Conservation (phyloP, 2,329 filamentous ascomycete species). For the Penicillium expansum region DNA sequence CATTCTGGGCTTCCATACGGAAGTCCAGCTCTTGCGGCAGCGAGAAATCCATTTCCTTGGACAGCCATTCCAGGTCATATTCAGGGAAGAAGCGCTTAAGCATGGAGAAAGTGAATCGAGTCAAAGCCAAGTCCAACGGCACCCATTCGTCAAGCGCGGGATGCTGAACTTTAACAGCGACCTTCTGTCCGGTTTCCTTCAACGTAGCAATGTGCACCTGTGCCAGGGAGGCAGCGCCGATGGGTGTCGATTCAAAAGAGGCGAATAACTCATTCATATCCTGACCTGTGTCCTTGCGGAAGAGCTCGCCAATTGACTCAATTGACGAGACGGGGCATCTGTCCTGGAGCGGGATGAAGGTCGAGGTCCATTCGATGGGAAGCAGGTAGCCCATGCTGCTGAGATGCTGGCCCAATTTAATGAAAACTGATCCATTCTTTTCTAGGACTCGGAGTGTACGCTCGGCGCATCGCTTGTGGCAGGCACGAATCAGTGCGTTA, state of each 20-base stretch:
- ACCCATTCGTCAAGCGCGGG: conserved; percentile 87
- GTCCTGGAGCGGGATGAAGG: conserved; percentile 94
- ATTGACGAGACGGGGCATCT: conserved; percentile 90
- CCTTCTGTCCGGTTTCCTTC: conserved; percentile 75
- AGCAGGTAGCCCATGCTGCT: conserved; percentile 95
- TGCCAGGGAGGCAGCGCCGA: conserved; percentile 89
- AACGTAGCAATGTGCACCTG: conserved; percentile 89
- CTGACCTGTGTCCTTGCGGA: conserved; percentile 74
- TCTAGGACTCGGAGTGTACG: conserved; percentile 84
- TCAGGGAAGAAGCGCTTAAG: conserved; percentile 94
- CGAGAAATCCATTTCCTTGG: conserved; percentile 86
- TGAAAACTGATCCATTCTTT: conserved; percentile 97
- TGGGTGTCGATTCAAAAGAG: conserved; percentile 74
- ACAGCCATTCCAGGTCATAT: conserved; percentile 95
- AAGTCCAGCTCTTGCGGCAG: conserved; percentile 93
- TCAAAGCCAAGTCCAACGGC: conserved; percentile 80
- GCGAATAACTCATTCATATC: conserved; percentile 80
- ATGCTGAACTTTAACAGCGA: conserved; percentile 97
- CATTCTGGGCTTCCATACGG: conserved; percentile 78
- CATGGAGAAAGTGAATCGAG: conserved; percentile 82
- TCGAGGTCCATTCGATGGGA: conserved; percentile 87
- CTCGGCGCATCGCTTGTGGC: conserved; percentile 88
- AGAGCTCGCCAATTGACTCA: conserved; percentile 84
- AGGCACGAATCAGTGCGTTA: conserved; percentile 69
- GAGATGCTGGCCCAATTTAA: conserved; percentile 94